Base-by-base conservation (phyloP, 2,329 filamentous ascomycete genomes). In the Lasiodiplodia gonubiensis region DNA sequence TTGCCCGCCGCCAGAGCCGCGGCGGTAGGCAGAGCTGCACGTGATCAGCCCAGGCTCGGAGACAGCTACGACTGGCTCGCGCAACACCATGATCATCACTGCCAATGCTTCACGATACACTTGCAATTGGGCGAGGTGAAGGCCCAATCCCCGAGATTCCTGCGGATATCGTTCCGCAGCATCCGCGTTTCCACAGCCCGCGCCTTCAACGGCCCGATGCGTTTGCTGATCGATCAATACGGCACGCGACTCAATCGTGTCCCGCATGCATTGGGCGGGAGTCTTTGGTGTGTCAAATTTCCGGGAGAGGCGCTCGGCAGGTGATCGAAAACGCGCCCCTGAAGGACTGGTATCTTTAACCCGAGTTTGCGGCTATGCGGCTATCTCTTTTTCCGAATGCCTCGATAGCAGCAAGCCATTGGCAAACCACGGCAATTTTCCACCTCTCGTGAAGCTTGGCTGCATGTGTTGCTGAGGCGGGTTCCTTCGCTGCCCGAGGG, bases 381-480 rank as follows among this genome's bases (percentile, higher is more conserved):
- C 57, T 61, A 61, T 61, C 57, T 61, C 39, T 61, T 61, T 46
- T 61, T 61, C 57, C 57, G 57, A 35, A 25, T 16, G 1, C 14
- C 21, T 14, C 18, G 21, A 46, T 11, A 39, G 54, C 21, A 25
- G 54, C 14, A 37, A 48, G 23, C 39, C 60, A 64, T n/a, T 18
- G 46, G 30, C 60, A 33, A 33, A 14, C n/a, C n/a, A 52, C 46
- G 46, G 60, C 46, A 64, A 39, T 52, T 64, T 64, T 52, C 60
- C 35, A 53, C 60, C 60, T 64, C 60, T 64, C 49, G 60, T 64
- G 60, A 64, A 61, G 57, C 57, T 61, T 61, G 57, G 57, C 57
- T 61, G 57, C 57, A 61, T 25, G 57, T 25, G 39, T 39, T 48
- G 55, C 57, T 21, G 21, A 49, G 57, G 39, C 39, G 57, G 33